Evolutionary conservation across 805 yeast genomes (phyloP).

Genomic region (Wilhelminamyces savonicus): DNA sequence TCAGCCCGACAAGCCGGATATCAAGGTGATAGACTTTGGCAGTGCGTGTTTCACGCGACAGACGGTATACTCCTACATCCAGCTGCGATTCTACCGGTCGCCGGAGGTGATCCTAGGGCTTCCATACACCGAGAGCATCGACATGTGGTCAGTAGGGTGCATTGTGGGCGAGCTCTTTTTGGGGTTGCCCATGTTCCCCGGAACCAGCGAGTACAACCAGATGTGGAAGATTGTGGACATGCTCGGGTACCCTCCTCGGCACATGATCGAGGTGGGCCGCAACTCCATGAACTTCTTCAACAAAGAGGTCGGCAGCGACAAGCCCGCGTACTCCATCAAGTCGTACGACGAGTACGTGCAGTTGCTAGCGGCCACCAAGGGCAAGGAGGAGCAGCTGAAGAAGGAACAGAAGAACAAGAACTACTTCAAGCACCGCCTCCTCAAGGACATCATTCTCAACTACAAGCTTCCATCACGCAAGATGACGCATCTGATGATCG

Average conservation of each 20-base stretch:
- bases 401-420: conserved; percentile 77
- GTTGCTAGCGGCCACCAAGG: conserved; percentile 18
- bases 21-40: conserved; percentile 94
- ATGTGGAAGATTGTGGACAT: conserved; percentile 74
- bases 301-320: conserved; percentile 19
- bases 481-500: conserved; percentile 48
- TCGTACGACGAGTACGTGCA: conserved; percentile 30
- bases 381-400: conserved; percentile 24
- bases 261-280: conserved; percentile 97
- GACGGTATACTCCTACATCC: conserved; percentile 85
- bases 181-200: conserved; percentile 93
- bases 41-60: conserved; percentile 91
- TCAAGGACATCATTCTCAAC: conserved; percentile 69
- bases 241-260: conserved; percentile 82
- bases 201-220: conserved; percentile 90
- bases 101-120: conserved; percentile 92
- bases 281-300: conserved; percentile 67
- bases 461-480: conserved; percentile 63
- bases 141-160: conserved; percentile 97
- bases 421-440: conserved; percentile 60
- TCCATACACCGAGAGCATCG: conserved; percentile 89
- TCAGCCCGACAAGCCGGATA: conserved; percentile 73
- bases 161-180: conserved; percentile 84
- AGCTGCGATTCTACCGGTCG: conserved; percentile 86
- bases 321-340: conserved; percentile 27